A percentile compares a stretch with the other conserved stretches of the same genome.
Evolutionary conservation across 371 early-diverging fungal genomes (phyloP).

Genomic region (Mortierella sp.): DNA sequence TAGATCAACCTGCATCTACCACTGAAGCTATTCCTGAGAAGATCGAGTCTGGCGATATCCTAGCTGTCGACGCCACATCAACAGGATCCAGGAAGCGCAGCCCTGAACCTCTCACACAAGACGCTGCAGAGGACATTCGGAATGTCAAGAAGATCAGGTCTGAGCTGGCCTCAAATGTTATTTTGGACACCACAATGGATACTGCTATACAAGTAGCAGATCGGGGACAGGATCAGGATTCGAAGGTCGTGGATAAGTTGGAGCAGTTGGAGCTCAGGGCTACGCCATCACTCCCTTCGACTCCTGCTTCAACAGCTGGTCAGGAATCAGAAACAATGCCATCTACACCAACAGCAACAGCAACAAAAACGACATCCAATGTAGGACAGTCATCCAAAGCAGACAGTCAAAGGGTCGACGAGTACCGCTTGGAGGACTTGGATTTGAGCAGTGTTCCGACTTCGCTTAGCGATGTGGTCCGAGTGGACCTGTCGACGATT

Average conservation of each 20-base stretch:
- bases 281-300: conserved; percentile 23
- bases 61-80: background rate
- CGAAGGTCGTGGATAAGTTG: conserved; percentile 32
- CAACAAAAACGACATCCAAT: conserved; percentile 5
- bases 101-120: conserved; percentile 13
- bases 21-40: background rate
- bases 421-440: conserved; percentile 49
- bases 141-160: conserved; percentile 43
- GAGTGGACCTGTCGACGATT: conserved; percentile 73
- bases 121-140: background rate
- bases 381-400: conserved; percentile 7
- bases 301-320: conserved; percentile 17
- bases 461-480: conserved; percentile 72
- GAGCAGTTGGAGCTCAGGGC: conserved; percentile 38
- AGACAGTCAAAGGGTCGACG: conserved; percentile 21
- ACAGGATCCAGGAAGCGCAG: conserved; percentile 34
- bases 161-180: conserved; percentile 26
- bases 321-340: background rate
- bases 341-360: conserved; percentile 2
- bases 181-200: background rate
- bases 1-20: background rate
- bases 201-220: background rate
- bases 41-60: background rate
- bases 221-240: conserved; percentile 8
- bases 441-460: conserved; percentile 65